Percentiles rank a stretch among this genome's conserved stretches.
Conservation (phyloP, 2,329 filamentous ascomycete species). For the Beauveria medogensis region DNA sequence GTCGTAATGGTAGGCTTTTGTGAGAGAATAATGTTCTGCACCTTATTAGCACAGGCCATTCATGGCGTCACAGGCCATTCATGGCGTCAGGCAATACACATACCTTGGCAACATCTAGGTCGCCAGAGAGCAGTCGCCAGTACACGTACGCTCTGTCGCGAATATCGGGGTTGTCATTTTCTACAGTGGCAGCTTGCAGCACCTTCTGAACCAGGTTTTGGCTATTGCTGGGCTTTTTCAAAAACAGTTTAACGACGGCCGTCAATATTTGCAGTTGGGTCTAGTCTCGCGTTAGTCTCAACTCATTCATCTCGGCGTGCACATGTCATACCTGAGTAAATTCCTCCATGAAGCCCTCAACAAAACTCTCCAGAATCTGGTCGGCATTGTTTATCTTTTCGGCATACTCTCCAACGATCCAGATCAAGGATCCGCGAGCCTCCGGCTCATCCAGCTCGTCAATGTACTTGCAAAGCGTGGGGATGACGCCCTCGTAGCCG, state of each 20-base stretch:
- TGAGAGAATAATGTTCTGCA: constrained; percentile 75
- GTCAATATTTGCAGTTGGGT: constrained; percentile 98
- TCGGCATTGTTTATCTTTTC: constrained; percentile 99
- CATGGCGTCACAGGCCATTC: neutral
- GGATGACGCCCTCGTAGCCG: constrained; percentile 96
- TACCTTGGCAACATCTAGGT: constrained; percentile 83
- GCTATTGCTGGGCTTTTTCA: constrained; percentile 90
- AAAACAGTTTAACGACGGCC: constrained; percentile 91
- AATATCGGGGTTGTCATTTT: constrained; percentile 97
- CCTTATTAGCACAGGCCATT: constrained; percentile 17
- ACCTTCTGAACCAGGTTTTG: constrained; percentile 92
- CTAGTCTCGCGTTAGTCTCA: constrained; percentile 33
- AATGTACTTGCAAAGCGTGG: constrained; percentile 90
- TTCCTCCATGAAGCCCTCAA: constrained; percentile 91
- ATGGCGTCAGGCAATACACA: neutral
- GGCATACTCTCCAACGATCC: constrained; percentile 98
- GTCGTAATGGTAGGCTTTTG: constrained; percentile 91
- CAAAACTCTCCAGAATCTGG: constrained; percentile 83
- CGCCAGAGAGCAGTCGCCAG: constrained; percentile 91
- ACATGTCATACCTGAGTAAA: constrained; percentile 70
- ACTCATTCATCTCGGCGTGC: neutral
- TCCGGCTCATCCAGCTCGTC: constrained; percentile 94
- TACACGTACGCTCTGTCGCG: constrained; percentile 96
- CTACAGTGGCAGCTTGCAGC: constrained; percentile 81
- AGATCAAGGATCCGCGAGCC: constrained; percentile 84